Percentiles rank a stretch among this genome's conserved stretches.
Conservation (phyloP, 2,329 filamentous ascomycete species). For the Sclerotinia spermophila region DNA sequence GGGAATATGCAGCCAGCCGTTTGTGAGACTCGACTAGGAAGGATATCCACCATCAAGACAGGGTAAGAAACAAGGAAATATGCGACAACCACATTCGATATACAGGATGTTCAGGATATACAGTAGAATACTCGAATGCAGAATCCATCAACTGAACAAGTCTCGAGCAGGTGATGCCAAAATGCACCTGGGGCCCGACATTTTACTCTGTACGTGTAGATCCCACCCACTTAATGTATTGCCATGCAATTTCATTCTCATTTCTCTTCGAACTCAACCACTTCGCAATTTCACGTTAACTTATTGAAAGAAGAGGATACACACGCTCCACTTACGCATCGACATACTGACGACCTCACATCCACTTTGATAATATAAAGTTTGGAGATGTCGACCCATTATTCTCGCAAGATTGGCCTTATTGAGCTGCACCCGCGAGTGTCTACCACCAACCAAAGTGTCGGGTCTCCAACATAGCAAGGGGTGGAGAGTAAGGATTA, state of each 20-base stretch:
- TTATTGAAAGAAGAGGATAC: not conserved
- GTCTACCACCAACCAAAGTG: not conserved
- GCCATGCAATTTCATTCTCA: not conserved
- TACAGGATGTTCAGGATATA: not conserved
- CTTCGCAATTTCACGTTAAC: not conserved
- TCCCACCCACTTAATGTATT: not conserved
- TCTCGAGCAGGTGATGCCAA: not conserved
- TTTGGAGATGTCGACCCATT: not conserved
- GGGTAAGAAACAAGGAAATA: slow-evolving; percentile 1
- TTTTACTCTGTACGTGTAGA: not conserved
- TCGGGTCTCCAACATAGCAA: not conserved
- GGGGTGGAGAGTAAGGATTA: not conserved
- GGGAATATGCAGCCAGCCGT: slow-evolving; percentile 7
- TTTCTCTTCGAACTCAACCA: not conserved
- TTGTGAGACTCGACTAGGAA: not conserved
- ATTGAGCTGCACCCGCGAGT: not conserved
- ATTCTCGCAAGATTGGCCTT: slow-evolving; percentile 8
- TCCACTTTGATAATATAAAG: not conserved
- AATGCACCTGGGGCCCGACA: not conserved
- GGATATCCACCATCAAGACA: not conserved
- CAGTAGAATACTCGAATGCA: not conserved
- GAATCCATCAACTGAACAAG: not conserved
- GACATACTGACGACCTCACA: not conserved
- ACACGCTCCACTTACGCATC: not conserved
- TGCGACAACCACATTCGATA: not conserved